A percentile compares a stretch with the other conserved stretches of the same genome.
These are phyloP conservation scores for Blastocystis sp. DNA, from an alignment of 352 stramenopile genomes.

Conservation along the genomic window DNA sequence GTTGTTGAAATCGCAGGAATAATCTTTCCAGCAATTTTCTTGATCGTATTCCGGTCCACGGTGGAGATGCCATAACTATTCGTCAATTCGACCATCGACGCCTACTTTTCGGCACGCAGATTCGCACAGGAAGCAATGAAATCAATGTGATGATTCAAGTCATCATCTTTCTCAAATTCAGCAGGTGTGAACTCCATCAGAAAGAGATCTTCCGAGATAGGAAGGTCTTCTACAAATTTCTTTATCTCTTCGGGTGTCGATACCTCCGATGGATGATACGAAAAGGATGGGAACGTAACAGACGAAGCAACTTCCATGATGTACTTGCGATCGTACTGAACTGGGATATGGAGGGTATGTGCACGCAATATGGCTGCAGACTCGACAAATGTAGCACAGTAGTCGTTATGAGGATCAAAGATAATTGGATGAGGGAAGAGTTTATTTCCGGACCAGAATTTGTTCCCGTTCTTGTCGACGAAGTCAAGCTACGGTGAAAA, in stretches of 20 bases:
- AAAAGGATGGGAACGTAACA: background rate
- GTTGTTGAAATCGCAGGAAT: conserved; percentile 99
- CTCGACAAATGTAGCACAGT: conserved; percentile 91
- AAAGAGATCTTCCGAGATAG: background rate
- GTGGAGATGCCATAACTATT: conserved; percentile 96
- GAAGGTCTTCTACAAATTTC: background rate
- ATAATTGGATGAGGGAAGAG: conserved; percentile 83
- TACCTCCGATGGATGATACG: background rate
- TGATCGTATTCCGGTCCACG: conserved; percentile 90
- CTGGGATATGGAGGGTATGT: conserved; percentile 65
- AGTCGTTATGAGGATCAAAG: conserved; percentile 81
- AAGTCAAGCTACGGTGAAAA: conserved; percentile 64
- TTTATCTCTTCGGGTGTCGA: background rate
- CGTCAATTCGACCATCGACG: conserved; percentile 64
- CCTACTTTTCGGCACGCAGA: conserved; percentile 69
- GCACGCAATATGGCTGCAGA: conserved; percentile 87
- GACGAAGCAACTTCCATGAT: background rate
- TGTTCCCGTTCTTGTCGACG: conserved; percentile 85
- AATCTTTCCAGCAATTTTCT: conserved; percentile 98
- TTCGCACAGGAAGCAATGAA: conserved; percentile 91
- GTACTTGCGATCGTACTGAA: background rate
- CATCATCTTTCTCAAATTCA: conserved; percentile 94
- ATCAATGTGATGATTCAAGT: conserved; percentile 86
- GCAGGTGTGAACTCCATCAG: conserved; percentile 48
- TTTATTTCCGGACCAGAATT: conserved; percentile 96